phyloP scores from a whole-genome alignment of 352 stramenopile genomes.

The Pilasporangium apinafurcum region DNA sequence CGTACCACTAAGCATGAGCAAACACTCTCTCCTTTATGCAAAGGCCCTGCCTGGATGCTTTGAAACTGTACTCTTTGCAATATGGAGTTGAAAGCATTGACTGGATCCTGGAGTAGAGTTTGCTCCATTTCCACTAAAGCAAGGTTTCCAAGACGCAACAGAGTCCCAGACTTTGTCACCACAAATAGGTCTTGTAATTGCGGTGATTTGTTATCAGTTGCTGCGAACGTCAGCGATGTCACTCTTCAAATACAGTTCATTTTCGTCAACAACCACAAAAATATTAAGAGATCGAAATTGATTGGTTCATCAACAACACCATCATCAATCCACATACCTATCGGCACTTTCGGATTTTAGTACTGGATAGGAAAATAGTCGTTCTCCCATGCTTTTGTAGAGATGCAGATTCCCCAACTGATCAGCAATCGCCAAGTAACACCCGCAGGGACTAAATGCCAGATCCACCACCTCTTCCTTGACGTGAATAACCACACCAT shows the following conservation, averaged over 20 bases:
- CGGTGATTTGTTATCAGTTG: background rate
- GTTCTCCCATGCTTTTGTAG: slow-evolving; percentile 16
- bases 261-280: background rate
- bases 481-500: slow-evolving; percentile 4
- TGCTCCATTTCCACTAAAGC: slow-evolving; percentile 22
- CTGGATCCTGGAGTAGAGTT: slow-evolving; percentile 5
- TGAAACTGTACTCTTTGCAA: slow-evolving; percentile 17
- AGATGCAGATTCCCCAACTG: slow-evolving; percentile 13
- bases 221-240: slow-evolving; percentile 8
- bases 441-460: slow-evolving; percentile 26
- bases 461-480: slow-evolving; percentile 12
- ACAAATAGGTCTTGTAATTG: slow-evolving; percentile 20
- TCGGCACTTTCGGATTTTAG: background rate
- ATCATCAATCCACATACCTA: background rate
- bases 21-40: slow-evolving; percentile 5
- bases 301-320: background rate
- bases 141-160: slow-evolving; percentile 17
- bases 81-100: slow-evolving; percentile 14
- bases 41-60: slow-evolving; percentile 3
- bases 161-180: slow-evolving; percentile 11
- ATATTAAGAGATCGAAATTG: background rate
- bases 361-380: slow-evolving; percentile 14
- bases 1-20: slow-evolving; percentile 16
- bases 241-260: background rate
- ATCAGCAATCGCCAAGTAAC: slow-evolving; percentile 24